These are phyloP conservation scores for Pichia sp. DNA, from an alignment of 1,139 yeast species.

Conservation along the genomic window DNA sequence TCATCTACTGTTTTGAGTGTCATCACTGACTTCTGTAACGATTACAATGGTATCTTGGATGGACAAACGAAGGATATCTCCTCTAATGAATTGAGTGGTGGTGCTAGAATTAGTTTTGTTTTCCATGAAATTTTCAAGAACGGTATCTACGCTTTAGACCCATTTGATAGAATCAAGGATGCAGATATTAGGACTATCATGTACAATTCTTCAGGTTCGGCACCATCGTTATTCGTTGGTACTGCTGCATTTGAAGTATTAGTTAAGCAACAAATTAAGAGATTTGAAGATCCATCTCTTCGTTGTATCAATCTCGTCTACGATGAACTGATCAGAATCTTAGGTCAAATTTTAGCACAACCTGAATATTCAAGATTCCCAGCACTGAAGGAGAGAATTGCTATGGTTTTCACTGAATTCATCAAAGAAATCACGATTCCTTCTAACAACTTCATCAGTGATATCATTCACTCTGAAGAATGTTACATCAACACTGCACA, in stretches of 20 bases:
- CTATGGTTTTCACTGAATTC: constrained; percentile 71
- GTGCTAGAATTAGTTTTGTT: constrained; percentile 96
- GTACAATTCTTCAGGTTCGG: constrained; percentile 95
- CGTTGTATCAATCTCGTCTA: constrained; percentile 87
- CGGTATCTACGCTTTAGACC: constrained; percentile 90
- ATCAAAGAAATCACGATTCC: constrained; percentile 77
- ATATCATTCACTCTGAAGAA: constrained; percentile 78
- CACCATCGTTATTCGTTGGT: constrained; percentile 97
- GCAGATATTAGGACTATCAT: constrained; percentile 95
- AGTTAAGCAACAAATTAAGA: constrained; percentile 87
- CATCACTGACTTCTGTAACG: constrained; percentile 90
- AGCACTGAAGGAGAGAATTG: constrained; percentile 76
- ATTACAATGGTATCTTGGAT: constrained; percentile 82
- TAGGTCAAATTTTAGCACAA: constrained; percentile 76
- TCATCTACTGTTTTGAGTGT: constrained; percentile 83
- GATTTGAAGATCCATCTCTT: constrained; percentile 91
- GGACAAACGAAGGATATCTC: constrained; percentile 92
- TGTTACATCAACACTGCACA: constrained; percentile 96
- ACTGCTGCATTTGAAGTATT: constrained; percentile 96
- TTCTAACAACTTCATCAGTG: constrained; percentile 77
- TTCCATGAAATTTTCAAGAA: constrained; percentile 94
- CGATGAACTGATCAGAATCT: constrained; percentile 88
- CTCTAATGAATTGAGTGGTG: constrained; percentile 83
- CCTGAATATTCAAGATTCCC: constrained; percentile 88
- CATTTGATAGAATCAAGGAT: constrained; percentile 95